Evolutionary conservation across 495 filamentous ascomycete genomes (phyloP).

Genomic region (Margaritispora aquatica): DNA sequence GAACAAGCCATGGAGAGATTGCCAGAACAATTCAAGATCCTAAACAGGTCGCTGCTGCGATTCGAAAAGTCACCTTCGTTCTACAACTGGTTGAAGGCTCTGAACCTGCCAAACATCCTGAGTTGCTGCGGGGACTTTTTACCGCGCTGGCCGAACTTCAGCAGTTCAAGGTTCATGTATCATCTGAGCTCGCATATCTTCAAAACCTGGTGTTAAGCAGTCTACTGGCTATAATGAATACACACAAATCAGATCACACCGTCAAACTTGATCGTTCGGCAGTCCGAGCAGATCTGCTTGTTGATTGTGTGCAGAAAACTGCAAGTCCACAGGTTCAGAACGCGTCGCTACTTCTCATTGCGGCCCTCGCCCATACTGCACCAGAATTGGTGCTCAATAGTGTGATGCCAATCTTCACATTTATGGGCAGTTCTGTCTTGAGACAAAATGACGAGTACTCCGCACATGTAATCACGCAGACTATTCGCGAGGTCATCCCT

Average conservation of each 20-base stretch:
- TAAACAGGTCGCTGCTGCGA: constrained; percentile 49
- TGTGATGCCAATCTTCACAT: constrained; percentile 98
- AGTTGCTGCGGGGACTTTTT: constrained; percentile 73
- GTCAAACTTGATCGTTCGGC: constrained; percentile 64
- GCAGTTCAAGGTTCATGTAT: constrained; percentile 62
- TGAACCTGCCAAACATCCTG: constrained; percentile 59
- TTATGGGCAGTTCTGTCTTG: constrained; percentile 85
- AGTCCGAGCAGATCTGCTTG: constrained; percentile 79
- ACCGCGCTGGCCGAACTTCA: constrained; percentile 76
- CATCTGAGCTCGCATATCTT: constrained; percentile 78
- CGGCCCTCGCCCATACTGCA: constrained; percentile 70
- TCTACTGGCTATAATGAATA: constrained; percentile 71
- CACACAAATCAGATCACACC: constrained; percentile 52
- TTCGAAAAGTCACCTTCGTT: constrained; percentile 78
- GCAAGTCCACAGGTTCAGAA: constrained; percentile 89
- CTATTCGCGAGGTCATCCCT: constrained; percentile 84
- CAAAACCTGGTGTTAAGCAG: constrained; percentile 72
- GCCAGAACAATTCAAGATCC: constrained; percentile 31
- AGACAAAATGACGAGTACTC: constrained; percentile 93
- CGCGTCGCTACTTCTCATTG: constrained; percentile 80
- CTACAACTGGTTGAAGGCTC: constrained; percentile 80
- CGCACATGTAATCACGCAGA: constrained; percentile 83
- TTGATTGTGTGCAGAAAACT: constrained; percentile 85
- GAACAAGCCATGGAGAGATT: constrained; percentile 61
- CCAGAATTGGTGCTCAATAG: constrained; percentile 89